Percentiles rank a stretch among this genome's conserved stretches.
Evolutionary conservation across 495 filamentous ascomycete genomes (phyloP).

Genomic region (Penicillium pulvis): DNA sequence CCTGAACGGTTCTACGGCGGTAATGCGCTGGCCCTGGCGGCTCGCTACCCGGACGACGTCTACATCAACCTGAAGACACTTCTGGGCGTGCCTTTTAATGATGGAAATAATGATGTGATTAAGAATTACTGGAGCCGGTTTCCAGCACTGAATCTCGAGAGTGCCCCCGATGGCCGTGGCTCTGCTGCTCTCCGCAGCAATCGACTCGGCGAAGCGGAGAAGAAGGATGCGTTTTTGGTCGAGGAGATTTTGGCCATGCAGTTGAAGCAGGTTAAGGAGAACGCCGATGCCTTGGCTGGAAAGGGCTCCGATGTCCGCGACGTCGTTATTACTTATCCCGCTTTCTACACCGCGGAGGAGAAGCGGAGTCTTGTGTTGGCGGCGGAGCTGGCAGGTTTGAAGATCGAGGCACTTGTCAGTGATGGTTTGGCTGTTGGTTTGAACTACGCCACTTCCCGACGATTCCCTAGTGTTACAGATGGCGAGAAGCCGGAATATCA

Average conservation of each 20-base stretch:
- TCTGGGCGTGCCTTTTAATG: conserved; percentile 65
- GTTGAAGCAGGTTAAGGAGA: conserved; percentile 81
- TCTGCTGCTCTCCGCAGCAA: conserved; percentile 78
- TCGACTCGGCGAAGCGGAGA: conserved; percentile 61
- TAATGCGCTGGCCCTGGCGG: conserved; percentile 84
- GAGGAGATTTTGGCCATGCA: conserved; percentile 98
- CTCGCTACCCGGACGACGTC: conserved; percentile 87
- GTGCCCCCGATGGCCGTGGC: conserved; percentile 54
- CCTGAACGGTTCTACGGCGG: conserved; percentile 91
- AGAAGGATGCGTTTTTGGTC: conserved; percentile 73
- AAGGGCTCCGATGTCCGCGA: conserved; percentile 72
- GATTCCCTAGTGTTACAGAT: conserved; percentile 80
- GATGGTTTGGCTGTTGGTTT: conserved; percentile 92
- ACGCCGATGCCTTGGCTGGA: conserved; percentile 86
- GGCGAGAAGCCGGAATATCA: conserved; percentile 90
- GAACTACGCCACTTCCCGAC: conserved; percentile 90
- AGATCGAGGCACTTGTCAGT: conserved; percentile 79
- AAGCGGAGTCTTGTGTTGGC: conserved; percentile 78
- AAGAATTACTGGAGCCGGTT: conserved; percentile 68
- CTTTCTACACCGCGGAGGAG: conserved; percentile 88
- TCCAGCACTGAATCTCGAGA: conserved; percentile 59
- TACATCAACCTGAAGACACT: conserved; percentile 91
- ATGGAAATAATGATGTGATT: conserved; percentile 58
- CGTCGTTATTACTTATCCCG: conserved; percentile 87
- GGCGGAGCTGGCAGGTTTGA: conserved; percentile 83